Conservation (phyloP, 257 asterid species). For the Verbena officinalis region DNA sequence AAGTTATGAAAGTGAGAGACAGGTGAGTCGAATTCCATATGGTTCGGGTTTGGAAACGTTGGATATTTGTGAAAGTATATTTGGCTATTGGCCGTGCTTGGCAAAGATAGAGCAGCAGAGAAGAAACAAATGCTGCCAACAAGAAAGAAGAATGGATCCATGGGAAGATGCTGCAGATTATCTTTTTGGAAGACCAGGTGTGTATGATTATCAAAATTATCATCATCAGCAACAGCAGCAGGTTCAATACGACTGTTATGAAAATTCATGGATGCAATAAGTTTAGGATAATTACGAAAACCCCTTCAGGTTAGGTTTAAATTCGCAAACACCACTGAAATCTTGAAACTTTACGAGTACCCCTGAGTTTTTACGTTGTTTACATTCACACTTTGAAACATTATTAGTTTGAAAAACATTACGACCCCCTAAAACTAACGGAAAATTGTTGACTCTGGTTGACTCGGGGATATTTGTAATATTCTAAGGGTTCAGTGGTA, state of each 20-base stretch:
- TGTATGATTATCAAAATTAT: constrained; percentile 26
- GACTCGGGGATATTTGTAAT: too few relatives aligned
- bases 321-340: too few relatives aligned
- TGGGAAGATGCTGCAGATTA: constrained; percentile 76
- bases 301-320: too few relatives aligned
- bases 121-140: constrained; percentile 27
- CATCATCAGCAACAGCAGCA: constrained; percentile 25
- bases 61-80: constrained; percentile 74
- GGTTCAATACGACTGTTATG: constrained; percentile 7
- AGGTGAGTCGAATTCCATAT: constrained; percentile 39
- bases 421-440: too few relatives aligned
- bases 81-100: constrained; percentile 92
- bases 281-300: too few relatives aligned
- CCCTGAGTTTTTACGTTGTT: too few relatives aligned
- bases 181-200: constrained; percentile 66
- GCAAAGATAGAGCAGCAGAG: constrained; percentile 43
- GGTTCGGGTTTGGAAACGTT: constrained; percentile 86
- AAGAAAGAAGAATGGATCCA: constrained; percentile 44
- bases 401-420: too few relatives aligned
- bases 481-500: too few relatives aligned
- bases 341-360: too few relatives aligned
- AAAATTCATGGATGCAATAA: constrained; percentile 26
- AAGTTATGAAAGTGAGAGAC: constrained; percentile 32
- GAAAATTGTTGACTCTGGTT: too few relatives aligned
- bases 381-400: too few relatives aligned